Evolutionary conservation across 2,329 filamentous ascomycete genomes (phyloP).

Genomic region (Truncatella angustata): DNA sequence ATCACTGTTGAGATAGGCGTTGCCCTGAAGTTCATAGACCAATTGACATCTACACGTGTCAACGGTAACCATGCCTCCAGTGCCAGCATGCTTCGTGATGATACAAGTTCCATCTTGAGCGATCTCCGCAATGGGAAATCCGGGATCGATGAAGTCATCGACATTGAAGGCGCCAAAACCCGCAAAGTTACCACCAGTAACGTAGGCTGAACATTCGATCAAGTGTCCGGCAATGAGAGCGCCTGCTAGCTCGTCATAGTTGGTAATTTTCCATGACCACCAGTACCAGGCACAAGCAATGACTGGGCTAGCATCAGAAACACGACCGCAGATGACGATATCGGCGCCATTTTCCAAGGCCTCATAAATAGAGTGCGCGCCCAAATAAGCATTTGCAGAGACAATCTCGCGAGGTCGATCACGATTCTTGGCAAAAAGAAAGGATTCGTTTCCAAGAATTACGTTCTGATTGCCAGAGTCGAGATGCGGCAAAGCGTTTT

Average conservation of each 20-base stretch:
- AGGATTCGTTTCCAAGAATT: background rate
- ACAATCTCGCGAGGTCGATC: background rate
- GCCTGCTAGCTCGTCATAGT: constrained; percentile 36
- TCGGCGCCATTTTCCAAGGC: constrained; percentile 15
- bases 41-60: constrained; percentile 35
- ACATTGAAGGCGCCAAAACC: constrained; percentile 37
- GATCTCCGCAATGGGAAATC: constrained; percentile 13
- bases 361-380: background rate
- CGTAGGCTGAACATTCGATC: constrained; percentile 42
- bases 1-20: constrained; percentile 44
- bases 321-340: constrained; percentile 20
- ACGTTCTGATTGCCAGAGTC: background rate
- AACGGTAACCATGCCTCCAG: constrained; percentile 20
- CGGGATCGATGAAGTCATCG: constrained; percentile 34
- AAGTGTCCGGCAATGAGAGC: constrained; percentile 39
- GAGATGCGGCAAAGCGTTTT: background rate
- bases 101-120: background rate
- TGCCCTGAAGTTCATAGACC: constrained; percentile 45
- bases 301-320: constrained; percentile 18
- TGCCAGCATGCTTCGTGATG: constrained; percentile 20
- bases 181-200: constrained; percentile 43
- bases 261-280: constrained; percentile 11
- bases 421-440: background rate
- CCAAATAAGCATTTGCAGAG: constrained; percentile 3
- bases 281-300: constrained; percentile 17